Percentiles rank a stretch among this genome's conserved stretches.
phyloP scores from a whole-genome alignment of 768 basidiomycete genomes.

The Leucosporidium creatinivorum region DNA sequence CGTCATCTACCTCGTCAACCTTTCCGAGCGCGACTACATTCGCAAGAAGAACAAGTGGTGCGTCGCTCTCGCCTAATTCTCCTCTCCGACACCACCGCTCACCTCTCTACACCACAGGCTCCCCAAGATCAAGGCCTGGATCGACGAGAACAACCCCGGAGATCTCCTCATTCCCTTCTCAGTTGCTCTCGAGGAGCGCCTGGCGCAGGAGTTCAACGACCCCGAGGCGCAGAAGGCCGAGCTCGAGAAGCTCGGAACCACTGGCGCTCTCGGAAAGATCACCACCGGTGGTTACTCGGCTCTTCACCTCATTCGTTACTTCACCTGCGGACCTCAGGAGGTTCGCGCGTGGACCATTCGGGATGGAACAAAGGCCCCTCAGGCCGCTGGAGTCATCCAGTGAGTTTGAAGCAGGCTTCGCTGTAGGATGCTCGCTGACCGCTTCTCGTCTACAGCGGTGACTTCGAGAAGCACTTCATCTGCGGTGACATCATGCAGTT shows the following conservation, averaged over 20 bases:
- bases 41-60: slow-evolving; percentile 99
- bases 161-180: slow-evolving; percentile 95
- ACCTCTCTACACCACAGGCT: slow-evolving; percentile 51
- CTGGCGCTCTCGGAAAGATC: slow-evolving; percentile 70
- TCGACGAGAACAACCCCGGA: slow-evolving; percentile 91
- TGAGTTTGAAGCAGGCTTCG: slow-evolving; percentile 37
- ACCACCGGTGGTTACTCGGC: slow-evolving; percentile 86
- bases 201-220: slow-evolving; percentile 56
- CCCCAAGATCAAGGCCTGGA: slow-evolving; percentile 96
- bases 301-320: slow-evolving; percentile 87
- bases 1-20: slow-evolving; percentile 94
- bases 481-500: slow-evolving; percentile 96
- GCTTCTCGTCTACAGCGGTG: slow-evolving; percentile 52
- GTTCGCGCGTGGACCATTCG: slow-evolving; percentile 98
- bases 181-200: slow-evolving; percentile 86
- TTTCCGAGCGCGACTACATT: slow-evolving; percentile 86
- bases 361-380: slow-evolving; percentile 86
- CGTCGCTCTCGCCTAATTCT: slow-evolving; percentile 10
- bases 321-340: slow-evolving; percentile 94
- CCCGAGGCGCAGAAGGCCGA: slow-evolving; percentile 57
- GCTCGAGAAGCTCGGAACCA: slow-evolving; percentile 66
- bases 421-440: background rate
- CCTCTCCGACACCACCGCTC: slow-evolving; percentile 2
- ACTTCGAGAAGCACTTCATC: slow-evolving; percentile 85
- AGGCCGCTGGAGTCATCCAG: slow-evolving; percentile 98